phyloP scores from a whole-genome alignment of 2,329 filamentous ascomycete genomes.

The Colletotrichum musae region DNA sequence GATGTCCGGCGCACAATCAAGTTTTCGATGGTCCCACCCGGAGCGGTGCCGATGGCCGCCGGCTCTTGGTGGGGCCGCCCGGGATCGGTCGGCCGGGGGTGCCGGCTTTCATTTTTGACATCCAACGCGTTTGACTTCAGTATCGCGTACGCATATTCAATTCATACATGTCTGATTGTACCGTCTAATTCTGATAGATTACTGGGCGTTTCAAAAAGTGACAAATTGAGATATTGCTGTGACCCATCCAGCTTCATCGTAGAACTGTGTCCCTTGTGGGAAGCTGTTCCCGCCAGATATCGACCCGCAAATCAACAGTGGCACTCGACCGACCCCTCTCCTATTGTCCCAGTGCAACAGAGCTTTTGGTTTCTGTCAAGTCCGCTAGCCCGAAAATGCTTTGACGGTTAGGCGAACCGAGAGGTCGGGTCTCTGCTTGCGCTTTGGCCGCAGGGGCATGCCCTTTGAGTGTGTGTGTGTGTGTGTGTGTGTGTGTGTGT shows the following conservation, averaged over 20 bases:
- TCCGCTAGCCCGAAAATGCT: neutral
- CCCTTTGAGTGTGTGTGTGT: neutral
- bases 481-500: no score
- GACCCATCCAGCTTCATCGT: neutral
- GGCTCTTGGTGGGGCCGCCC: neutral
- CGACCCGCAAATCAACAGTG: no score
- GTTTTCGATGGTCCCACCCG: neutral
- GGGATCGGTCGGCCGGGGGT: neutral
- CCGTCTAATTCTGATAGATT: no score
- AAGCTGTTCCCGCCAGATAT: neutral
- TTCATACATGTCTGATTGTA: no score
- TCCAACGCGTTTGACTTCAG: neutral
- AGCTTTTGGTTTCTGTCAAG: constrained; percentile 18
- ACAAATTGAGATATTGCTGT: neutral
- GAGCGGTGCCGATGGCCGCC: neutral
- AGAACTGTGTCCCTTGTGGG: neutral
- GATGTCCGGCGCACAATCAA: neutral
- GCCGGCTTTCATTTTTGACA: neutral
- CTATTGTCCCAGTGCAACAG: no score
- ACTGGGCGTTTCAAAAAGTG: no score
- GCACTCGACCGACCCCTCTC: no score
- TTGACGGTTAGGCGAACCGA: constrained; percentile 11
- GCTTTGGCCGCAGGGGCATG: constrained; percentile 22
- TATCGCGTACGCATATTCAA: neutral
- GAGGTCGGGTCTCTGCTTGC: constrained; percentile 10